Percentiles rank a stretch among this genome's conserved stretches.
phyloP scores from a whole-genome alignment of 2,329 filamentous ascomycete species.

The Tolypocladium tundrense region DNA sequence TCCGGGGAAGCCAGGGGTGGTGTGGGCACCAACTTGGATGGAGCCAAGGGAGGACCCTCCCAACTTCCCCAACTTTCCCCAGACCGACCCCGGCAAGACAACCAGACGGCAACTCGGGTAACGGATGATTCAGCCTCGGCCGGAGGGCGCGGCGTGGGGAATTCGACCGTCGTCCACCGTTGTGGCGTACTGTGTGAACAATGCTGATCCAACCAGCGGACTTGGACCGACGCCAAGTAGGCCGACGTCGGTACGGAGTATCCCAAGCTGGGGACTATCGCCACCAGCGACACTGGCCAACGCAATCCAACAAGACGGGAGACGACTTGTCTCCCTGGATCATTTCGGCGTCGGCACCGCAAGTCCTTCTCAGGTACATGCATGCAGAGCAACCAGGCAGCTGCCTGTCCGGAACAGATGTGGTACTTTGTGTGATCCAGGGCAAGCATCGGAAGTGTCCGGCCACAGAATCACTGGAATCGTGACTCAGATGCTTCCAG shows the following conservation, averaged over 20 bases:
- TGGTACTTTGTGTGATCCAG: background rate
- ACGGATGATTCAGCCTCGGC: background rate
- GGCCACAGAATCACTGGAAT: background rate
- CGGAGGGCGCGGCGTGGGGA: background rate
- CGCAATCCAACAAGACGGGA: background rate
- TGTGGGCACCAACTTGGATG: slow-evolving; percentile 14
- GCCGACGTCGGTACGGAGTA: background rate
- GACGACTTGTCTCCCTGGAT: background rate
- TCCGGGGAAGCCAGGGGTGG: slow-evolving; percentile 24
- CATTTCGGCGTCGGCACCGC: background rate
- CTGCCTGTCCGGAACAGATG: no score
- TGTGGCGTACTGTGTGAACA: background rate
- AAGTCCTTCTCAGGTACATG: background rate
- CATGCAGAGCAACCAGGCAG: background rate
- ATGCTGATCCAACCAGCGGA: background rate
- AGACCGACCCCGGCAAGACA: background rate
- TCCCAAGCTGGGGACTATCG: background rate
- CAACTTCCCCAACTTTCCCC: slow-evolving; percentile 8
- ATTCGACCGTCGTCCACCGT: background rate
- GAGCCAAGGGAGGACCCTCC: slow-evolving; percentile 4
- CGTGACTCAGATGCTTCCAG: background rate
- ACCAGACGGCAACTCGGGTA: background rate
- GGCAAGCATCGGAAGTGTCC: background rate
- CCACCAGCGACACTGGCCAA: background rate
- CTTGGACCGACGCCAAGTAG: background rate